Evolutionary conservation across 805 yeast genomes (phyloP).

Genomic region (Pachysolen tannophilus): DNA sequence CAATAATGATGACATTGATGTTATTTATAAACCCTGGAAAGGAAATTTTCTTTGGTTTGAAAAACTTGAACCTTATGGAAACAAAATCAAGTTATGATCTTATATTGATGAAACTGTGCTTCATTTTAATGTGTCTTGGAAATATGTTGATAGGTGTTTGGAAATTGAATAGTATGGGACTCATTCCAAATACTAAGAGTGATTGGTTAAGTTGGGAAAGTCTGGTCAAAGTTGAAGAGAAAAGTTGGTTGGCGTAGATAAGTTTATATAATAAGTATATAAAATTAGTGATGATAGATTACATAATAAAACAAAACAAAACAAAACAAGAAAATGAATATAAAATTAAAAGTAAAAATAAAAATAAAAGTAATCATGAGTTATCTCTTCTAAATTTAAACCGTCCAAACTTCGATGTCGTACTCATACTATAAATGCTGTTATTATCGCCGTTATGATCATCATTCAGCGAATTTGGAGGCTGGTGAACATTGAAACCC

Average conservation of each 20-base stretch:
- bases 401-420: not conserved
- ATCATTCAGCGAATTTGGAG: too few relatives aligned
- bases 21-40: constrained; percentile 70
- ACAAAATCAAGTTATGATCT: constrained; percentile 13
- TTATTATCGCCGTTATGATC: constrained; percentile 15
- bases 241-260: not conserved
- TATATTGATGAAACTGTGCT: constrained; percentile 18
- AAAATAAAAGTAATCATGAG: too few relatives aligned
- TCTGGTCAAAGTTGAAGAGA: constrained; percentile 21
- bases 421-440: constrained; percentile 19
- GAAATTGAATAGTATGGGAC: constrained; percentile 82
- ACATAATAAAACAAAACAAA: too few relatives aligned
- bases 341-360: too few relatives aligned
- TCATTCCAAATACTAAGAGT: constrained; percentile 77
- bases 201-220: constrained; percentile 92
- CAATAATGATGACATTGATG: constrained; percentile 78
- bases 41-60: constrained; percentile 53
- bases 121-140: constrained; percentile 33
- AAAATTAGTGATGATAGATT: too few relatives aligned
- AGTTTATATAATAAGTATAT: too few relatives aligned
- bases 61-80: constrained; percentile 34
- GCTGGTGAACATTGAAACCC: too few relatives aligned
- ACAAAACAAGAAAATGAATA: too few relatives aligned
- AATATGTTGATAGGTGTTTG: constrained; percentile 71
- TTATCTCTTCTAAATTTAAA: not conserved